A percentile compares a stretch with the other conserved stretches of the same genome.
These are phyloP conservation scores for Psilocybe mexicana DNA, from an alignment of 1,284 basidiomycete species.

Conservation along the genomic window DNA sequence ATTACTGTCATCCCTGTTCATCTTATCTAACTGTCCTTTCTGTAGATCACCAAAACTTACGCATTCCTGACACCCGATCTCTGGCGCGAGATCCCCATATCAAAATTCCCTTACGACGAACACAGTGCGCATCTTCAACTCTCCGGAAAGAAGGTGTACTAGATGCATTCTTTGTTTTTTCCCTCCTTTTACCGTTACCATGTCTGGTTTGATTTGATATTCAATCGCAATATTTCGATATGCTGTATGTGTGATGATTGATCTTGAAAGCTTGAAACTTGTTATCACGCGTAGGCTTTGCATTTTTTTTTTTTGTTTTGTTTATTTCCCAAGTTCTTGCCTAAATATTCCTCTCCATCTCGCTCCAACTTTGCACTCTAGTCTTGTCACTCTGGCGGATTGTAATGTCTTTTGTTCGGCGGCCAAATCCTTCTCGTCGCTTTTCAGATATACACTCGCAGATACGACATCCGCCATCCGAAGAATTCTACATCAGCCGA, in stretches of 20 bases:
- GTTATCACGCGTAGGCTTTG: not conserved
- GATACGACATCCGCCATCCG: not conserved
- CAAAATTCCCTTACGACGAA: constrained; percentile 92
- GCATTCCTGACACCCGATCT: constrained; percentile 96
- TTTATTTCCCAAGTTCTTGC: not conserved
- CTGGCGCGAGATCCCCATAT: constrained; percentile 93
- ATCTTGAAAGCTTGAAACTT: not conserved
- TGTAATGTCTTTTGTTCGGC: no score
- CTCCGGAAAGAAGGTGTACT: constrained; percentile 82
- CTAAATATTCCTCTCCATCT: no score
- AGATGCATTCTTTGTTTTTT: constrained; percentile 35
- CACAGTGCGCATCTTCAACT: constrained; percentile 90
- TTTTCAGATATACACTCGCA: constrained; percentile 1
- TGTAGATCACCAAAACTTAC: constrained; percentile 95
- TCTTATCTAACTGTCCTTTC: not conserved
- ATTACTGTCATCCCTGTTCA: not conserved
- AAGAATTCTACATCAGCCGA: not conserved
- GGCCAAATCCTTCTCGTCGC: constrained; percentile 1
- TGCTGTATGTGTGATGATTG: not conserved
- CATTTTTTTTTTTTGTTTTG: not conserved
- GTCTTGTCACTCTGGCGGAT: not conserved
- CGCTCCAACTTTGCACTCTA: not conserved
- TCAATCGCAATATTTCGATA: not conserved
- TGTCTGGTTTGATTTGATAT: constrained; percentile 1
- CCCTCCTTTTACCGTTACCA: not conserved